phyloP scores from a whole-genome alignment of 2,329 filamentous ascomycete species.

The Fusarium sambucinum region DNA sequence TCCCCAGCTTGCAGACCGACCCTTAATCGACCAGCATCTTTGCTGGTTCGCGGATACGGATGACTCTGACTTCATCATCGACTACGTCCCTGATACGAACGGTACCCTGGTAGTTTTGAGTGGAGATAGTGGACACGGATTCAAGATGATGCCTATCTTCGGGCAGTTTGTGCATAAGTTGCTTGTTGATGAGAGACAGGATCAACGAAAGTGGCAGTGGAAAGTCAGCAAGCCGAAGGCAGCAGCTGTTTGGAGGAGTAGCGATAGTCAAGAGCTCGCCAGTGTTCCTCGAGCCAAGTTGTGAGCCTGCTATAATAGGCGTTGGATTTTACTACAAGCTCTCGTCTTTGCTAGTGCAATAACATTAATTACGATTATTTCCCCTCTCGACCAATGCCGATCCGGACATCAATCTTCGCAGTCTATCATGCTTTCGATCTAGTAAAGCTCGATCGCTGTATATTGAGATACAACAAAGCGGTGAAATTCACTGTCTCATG shows the following conservation, averaged over 20 bases:
- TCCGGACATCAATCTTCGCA: not conserved
- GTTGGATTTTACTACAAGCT: too few species aligned
- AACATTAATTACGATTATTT: too few species aligned
- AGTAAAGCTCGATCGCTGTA: not conserved
- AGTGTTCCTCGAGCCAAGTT: constrained; percentile 26
- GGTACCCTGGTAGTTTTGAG: constrained; percentile 18
- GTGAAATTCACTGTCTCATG: not conserved
- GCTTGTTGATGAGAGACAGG: constrained; percentile 15
- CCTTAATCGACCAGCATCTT: constrained; percentile 29
- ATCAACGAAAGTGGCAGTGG: constrained; percentile 33
- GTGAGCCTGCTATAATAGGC: not conserved
- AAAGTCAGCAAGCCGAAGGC: constrained; percentile 29
- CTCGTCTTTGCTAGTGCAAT: not conserved
- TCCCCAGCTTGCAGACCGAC: constrained; percentile 2
- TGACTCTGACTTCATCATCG: constrained; percentile 36
- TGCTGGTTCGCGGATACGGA: constrained; percentile 37
- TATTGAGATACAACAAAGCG: not conserved
- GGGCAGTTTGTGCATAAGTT: constrained; percentile 28
- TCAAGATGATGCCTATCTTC: constrained; percentile 35
- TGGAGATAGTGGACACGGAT: constrained; percentile 29
- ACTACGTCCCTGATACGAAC: constrained; percentile 28
- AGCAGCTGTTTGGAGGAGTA: constrained; percentile 30
- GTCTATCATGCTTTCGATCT: not conserved
- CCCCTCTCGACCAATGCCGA: too few species aligned
- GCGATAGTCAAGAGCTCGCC: constrained; percentile 33